Base-by-base conservation (phyloP, 768 basidiomycete genomes). In the Terana coerulea region DNA sequence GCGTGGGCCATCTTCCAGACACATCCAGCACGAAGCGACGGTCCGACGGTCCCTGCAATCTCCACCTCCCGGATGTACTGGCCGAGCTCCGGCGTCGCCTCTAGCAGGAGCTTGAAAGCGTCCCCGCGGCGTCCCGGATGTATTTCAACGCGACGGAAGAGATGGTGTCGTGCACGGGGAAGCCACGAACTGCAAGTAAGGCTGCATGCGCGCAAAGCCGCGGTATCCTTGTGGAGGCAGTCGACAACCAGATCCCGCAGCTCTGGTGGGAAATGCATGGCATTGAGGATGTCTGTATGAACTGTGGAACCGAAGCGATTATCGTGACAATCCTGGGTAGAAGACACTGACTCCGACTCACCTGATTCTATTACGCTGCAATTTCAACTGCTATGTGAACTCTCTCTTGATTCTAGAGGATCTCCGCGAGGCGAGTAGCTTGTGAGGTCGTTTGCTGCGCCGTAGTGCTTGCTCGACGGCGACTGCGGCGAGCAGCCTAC, bases 261-360 rank as follows among this genome's bases (percentile, higher is more conserved):
- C 50, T 68, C 67, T 31, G 63, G 55, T 15, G 74, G 72, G 8
- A 75, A 41, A 26, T 41, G 39, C 29, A 40, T 28, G 45, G 22
- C n/a, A n/a, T n/a, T n/a, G n/a, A n/a, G n/a, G n/a, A n/a, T n/a
- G n/a, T 15, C 43, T 25, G 37, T 5, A 47, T 30, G 46, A 47
- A 9, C 12, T n/a, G n/a, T 10, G 11, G 40, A 22, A 22, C 21
- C 21, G 11, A 42, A 22, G 11, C 40, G 33, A 17, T 34, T 34
- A n/a, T n/a, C n/a, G 33, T 34, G n/a, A 17, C 10, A 34, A 34
- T 10, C 33, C 33, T 34, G 10, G 33, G 33, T 10, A 34, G 33
- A 10, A 34, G 10, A 10, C 10, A 34, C 10, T 10, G 33, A 17
- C 33, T 34, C 17, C 17, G 33, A 34, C 33, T 34, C 33, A 34